Percentiles rank a stretch among this genome's conserved stretches.
phyloP scores from a whole-genome alignment of 331 rosid genomes.

The Malus hybrid region DNA sequence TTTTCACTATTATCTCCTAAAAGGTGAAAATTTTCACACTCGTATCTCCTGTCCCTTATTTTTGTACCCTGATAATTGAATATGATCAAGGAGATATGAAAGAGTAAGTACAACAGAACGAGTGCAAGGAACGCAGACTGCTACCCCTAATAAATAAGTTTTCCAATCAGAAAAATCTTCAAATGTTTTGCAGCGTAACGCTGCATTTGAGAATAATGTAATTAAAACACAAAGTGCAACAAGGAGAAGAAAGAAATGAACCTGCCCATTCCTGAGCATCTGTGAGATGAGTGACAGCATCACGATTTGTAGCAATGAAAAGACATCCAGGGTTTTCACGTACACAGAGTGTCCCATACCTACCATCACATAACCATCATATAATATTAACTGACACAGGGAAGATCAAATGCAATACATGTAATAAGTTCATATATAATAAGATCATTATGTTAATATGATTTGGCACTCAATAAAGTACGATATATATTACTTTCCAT shows the following conservation, averaged over 20 bases:
- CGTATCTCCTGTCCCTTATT: background rate
- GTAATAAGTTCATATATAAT: background rate
- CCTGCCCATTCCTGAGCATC: conserved; percentile 99
- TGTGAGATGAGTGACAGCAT: conserved; percentile 99
- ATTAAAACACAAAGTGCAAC: background rate
- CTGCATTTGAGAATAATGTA: background rate
- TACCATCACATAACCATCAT: conserved; percentile 16
- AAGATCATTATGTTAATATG: background rate
- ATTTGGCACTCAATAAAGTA: background rate
- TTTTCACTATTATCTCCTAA: background rate
- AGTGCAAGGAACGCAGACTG: background rate
- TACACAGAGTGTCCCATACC: conserved; percentile 94
- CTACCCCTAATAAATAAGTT: background rate
- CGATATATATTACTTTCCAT: background rate
- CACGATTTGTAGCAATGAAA: conserved; percentile 93
- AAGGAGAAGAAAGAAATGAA: conserved; percentile 25
- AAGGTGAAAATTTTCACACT: background rate
- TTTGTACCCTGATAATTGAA: background rate
- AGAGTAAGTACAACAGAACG: background rate
- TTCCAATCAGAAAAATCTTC: background rate
- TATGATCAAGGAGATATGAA: background rate
- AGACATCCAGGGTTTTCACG: conserved; percentile 98
- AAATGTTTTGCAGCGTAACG: background rate
- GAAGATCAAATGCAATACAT: background rate
- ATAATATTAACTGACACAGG: background rate